These are phyloP conservation scores for Raddia distichophylla DNA, from an alignment of 176 grass and related monocot species.

Conservation along the genomic window DNA sequence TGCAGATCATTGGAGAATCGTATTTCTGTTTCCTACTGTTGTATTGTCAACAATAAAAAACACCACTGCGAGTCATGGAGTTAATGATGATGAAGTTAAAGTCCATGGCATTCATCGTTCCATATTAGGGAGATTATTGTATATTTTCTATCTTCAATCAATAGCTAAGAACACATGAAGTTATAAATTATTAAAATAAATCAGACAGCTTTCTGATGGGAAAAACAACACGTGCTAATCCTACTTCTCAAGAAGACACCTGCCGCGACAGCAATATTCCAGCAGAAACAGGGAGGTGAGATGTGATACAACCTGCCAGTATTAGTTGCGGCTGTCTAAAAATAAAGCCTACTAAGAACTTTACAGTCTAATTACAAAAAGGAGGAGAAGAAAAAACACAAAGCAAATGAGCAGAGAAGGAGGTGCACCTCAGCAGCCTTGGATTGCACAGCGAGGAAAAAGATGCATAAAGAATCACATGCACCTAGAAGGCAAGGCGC, in stretches of 20 bases:
- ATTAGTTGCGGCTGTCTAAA: background rate
- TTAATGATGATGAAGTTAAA: too few species aligned
- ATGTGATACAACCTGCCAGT: background rate
- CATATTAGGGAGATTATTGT: too few species aligned
- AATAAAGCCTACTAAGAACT: background rate
- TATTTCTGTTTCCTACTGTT: too few species aligned
- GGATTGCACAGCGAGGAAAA: constrained; percentile 5
- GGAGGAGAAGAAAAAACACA: background rate
- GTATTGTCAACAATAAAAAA: too few species aligned
- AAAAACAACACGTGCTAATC: background rate
- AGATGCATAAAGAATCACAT: constrained; percentile 32
- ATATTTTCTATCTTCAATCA: too few species aligned
- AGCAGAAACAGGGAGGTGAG: background rate
- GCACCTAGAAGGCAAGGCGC: background rate
- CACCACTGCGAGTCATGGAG: too few species aligned
- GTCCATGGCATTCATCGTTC: too few species aligned
- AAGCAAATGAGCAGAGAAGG: background rate
- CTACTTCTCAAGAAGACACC: background rate
- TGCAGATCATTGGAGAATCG: too few species aligned
- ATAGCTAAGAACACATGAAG: too few species aligned
- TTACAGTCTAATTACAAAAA: constrained; percentile 18
- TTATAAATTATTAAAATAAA: too few species aligned
- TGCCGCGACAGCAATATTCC: background rate
- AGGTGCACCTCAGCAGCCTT: background rate
- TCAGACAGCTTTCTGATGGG: too few species aligned